Evolutionary conservation across 371 early-diverging fungal species (phyloP).

Genomic region (Dichotomocladium elegans): DNA sequence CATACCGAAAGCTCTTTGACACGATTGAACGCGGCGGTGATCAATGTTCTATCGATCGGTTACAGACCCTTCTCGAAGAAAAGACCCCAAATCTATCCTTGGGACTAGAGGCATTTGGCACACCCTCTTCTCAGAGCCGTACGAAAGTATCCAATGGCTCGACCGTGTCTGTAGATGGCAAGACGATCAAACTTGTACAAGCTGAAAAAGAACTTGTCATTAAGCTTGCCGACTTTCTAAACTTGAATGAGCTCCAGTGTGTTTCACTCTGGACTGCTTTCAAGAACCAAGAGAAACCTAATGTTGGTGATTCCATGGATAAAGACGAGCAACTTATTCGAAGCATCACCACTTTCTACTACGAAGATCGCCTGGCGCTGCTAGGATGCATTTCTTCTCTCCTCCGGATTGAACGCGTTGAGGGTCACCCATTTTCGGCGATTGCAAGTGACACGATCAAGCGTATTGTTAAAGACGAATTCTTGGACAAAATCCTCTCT

Average conservation of each 20-base stretch:
- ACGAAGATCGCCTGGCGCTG: conserved; percentile 34
- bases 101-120: conserved; percentile 30
- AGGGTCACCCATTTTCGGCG: conserved; percentile 20
- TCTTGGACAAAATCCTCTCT: conserved; percentile 22
- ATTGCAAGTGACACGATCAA: conserved; percentile 22
- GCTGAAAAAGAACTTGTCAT: conserved; percentile 32
- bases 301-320: conserved; percentile 3
- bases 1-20: conserved; percentile 40
- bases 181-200: conserved; percentile 26
- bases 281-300: conserved; percentile 5
- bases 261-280: conserved; percentile 32
- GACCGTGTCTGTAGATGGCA: conserved; percentile 25
- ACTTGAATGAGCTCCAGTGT: conserved; percentile 32
- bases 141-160: conserved; percentile 24
- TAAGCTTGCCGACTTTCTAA: conserved; percentile 21
- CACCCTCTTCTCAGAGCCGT: conserved; percentile 28
- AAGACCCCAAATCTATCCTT: conserved; percentile 23
- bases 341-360: conserved; percentile 23
- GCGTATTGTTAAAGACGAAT: conserved; percentile 14
- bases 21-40: conserved; percentile 41
- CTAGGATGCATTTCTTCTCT: conserved; percentile 34
- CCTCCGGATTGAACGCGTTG: conserved; percentile 23
- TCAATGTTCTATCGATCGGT: conserved; percentile 38
- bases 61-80: conserved; percentile 42
- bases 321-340: conserved; percentile 17